phyloP scores from a whole-genome alignment of 305 asterid genomes.

The Fraxinus latifolia region DNA sequence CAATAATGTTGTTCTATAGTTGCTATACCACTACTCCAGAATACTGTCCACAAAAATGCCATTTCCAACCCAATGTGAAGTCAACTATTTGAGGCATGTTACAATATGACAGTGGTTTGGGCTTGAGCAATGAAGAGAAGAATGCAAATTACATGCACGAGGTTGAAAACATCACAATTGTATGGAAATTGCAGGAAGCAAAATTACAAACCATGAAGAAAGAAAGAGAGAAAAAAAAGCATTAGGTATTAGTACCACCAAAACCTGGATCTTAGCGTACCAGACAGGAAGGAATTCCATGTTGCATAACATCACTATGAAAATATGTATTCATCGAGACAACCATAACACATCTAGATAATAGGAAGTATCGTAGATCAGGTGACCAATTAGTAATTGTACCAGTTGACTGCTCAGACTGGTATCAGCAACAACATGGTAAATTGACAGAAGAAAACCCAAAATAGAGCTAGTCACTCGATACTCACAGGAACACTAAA shows the following conservation, averaged over 20 bases:
- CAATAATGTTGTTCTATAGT: neutral
- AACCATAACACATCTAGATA: neutral
- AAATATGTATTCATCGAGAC: neutral
- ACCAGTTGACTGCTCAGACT: neutral
- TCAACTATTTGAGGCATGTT: neutral
- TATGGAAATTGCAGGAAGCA: neutral
- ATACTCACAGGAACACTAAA: neutral
- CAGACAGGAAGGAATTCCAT: neutral
- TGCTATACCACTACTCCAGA: neutral
- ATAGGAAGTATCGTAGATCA: neutral
- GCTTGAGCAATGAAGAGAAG: neutral
- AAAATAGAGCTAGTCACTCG: neutral
- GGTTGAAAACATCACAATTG: neutral
- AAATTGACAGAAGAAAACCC: neutral
- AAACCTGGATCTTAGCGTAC: neutral
- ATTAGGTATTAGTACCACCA: neutral
- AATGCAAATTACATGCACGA: neutral
- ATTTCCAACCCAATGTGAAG: neutral
- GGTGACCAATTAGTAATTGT: neutral
- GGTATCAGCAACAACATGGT: neutral
- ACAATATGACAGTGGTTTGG: neutral
- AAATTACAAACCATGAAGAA: neutral
- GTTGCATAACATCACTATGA: neutral
- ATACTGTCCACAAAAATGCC: neutral
- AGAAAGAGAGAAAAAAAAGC: neutral